These are phyloP conservation scores for Pseudonitzschia multiseries DNA, from an alignment of 108 stramenopile species.

Conservation along the genomic window DNA sequence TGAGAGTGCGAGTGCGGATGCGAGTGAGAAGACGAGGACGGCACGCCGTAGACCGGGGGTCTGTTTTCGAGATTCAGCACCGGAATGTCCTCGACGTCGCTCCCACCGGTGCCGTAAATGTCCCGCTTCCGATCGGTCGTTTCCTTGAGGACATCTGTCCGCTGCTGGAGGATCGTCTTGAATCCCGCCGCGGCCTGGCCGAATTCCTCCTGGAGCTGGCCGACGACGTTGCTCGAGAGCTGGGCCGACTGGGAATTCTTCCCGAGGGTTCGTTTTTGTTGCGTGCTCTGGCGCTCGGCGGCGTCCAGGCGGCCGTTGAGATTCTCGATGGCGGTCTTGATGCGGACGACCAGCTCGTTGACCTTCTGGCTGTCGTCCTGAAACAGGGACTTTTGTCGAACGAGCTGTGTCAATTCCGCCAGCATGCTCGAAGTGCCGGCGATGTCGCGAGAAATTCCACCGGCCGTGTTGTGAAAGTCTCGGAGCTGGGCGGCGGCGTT, in stretches of 20 bases:
- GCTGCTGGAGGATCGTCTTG: slow-evolving; percentile 77
- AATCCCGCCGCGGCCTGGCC: slow-evolving; percentile 77
- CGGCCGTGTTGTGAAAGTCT: slow-evolving; percentile 72
- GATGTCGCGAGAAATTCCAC: slow-evolving; percentile 74
- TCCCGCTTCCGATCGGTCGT: slow-evolving; percentile 63
- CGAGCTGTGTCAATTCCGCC: slow-evolving; percentile 68
- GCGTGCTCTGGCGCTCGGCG: slow-evolving; percentile 53
- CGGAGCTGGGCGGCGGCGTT: slow-evolving; percentile 52
- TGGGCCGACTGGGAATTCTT: slow-evolving; percentile 77
- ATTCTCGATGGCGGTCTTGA: slow-evolving; percentile 75
- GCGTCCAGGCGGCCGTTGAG: slow-evolving; percentile 75
- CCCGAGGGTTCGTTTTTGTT: slow-evolving; percentile 67
- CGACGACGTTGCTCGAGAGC: slow-evolving; percentile 79
- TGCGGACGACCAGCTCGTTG: slow-evolving; percentile 71
- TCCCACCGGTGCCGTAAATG: slow-evolving; percentile 59
- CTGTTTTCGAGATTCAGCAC: slow-evolving; percentile 67
- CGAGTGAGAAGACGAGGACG: no score
- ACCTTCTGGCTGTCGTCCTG: slow-evolving; percentile 67
- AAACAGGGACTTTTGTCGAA: slow-evolving; percentile 68
- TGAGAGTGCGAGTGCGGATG: no score
- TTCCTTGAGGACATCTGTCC: slow-evolving; percentile 79
- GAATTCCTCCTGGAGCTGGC: slow-evolving; percentile 76
- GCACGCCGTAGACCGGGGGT: slow-evolving; percentile 69
- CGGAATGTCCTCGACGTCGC: slow-evolving; percentile 45
- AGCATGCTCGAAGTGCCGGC: slow-evolving; percentile 67